Conservation (phyloP, 176 grass and related monocot species). For the Lolium rigidum region DNA sequence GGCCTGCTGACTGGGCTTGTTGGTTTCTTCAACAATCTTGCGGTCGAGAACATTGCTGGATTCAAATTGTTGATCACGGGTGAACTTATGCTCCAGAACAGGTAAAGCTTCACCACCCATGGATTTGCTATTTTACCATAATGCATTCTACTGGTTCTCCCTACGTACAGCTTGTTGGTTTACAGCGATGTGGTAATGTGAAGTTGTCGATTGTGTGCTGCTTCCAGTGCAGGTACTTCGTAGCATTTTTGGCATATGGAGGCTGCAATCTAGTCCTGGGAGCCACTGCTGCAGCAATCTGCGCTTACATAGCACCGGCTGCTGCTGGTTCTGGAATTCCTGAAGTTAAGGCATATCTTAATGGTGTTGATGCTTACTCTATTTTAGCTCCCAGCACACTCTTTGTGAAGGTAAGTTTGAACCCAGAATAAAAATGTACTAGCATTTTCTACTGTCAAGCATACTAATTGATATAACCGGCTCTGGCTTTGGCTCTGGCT, state of each 20-base stretch:
- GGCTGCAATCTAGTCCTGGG: slow-evolving; percentile 80
- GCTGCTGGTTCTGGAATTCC: slow-evolving; percentile 97
- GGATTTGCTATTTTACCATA: slow-evolving; percentile 18
- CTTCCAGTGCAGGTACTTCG: slow-evolving; percentile 89
- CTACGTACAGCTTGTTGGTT: not conserved
- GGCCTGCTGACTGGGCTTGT: slow-evolving; percentile 81
- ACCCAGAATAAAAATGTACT: slow-evolving; percentile 1
- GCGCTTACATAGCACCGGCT: slow-evolving; percentile 94
- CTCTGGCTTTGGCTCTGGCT: no score
- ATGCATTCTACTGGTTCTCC: not conserved
- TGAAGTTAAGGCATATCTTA: slow-evolving; percentile 99
- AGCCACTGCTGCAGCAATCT: slow-evolving; percentile 70
- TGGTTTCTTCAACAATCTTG: slow-evolving; percentile 91
- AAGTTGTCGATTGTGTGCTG: slow-evolving; percentile 39
- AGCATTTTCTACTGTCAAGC: slow-evolving; percentile 1
- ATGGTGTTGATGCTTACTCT: slow-evolving; percentile 89
- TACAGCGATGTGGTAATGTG: slow-evolving; percentile 46
- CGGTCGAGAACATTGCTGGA: slow-evolving; percentile 96
- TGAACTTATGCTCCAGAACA: slow-evolving; percentile 78
- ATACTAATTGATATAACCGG: no score
- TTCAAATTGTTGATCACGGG: slow-evolving; percentile 84
- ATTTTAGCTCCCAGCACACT: slow-evolving; percentile 96
- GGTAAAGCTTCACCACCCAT: slow-evolving; percentile 60
- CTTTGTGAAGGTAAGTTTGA: slow-evolving; percentile 81
- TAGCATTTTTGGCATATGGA: slow-evolving; percentile 74